These are phyloP conservation scores for Amanita fuliginea DNA, from an alignment of 768 basidiomycete species.

Conservation along the genomic window DNA sequence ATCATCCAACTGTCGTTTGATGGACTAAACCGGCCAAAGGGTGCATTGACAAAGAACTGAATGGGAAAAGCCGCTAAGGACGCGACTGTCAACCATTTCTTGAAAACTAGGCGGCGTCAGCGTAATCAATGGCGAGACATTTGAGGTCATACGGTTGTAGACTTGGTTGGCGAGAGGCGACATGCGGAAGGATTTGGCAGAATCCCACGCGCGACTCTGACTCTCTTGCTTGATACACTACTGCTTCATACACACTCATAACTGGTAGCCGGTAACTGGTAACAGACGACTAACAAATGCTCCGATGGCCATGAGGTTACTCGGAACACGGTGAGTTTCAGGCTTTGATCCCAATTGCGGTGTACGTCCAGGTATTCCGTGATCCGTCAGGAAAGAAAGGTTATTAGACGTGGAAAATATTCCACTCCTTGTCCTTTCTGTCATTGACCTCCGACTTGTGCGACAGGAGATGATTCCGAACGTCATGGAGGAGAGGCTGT, in stretches of 20 bases:
- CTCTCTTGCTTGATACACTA: too few species aligned
- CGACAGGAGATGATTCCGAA: too few species aligned
- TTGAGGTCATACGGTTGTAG: not conserved
- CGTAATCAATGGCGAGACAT: not conserved
- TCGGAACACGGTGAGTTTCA: not conserved
- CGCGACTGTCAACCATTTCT: slow-evolving; percentile 36
- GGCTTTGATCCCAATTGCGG: slow-evolving; percentile 1
- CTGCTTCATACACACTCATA: too few species aligned
- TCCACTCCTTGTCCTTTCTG: too few species aligned
- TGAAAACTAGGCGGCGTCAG: slow-evolving; percentile 11
- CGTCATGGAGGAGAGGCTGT: too few species aligned
- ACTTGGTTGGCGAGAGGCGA: not conserved
- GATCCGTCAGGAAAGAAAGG: not conserved
- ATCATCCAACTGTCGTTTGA: slow-evolving; percentile 33
- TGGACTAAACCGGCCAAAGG: slow-evolving; percentile 70
- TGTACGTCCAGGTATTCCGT: not conserved
- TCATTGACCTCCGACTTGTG: slow-evolving; percentile 1
- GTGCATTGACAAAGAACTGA: slow-evolving; percentile 52
- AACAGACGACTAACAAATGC: too few species aligned
- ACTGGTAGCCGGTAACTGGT: too few species aligned
- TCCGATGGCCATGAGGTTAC: too few species aligned
- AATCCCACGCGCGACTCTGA: too few species aligned
- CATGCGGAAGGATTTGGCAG: too few species aligned
- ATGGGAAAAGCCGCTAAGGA: slow-evolving; percentile 25
- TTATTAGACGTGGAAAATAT: slow-evolving; percentile 5